These are phyloP conservation scores for Arabidopsis hybrid DNA, from an alignment of 441 rosid species.

Conservation along the genomic window DNA sequence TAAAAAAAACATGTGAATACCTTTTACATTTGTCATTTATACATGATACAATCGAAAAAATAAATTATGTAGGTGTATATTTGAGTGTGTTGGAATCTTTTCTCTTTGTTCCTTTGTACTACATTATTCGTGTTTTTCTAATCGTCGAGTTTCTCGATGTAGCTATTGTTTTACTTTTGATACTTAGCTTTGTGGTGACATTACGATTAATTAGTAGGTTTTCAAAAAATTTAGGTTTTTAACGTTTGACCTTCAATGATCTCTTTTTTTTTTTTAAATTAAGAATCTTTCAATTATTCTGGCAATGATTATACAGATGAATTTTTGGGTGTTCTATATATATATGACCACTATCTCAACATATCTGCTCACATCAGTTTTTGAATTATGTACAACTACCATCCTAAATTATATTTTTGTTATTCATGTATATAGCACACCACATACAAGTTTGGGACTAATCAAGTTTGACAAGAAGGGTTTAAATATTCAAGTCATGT, in stretches of 20 bases:
- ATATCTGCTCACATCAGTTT: constrained; percentile 1
- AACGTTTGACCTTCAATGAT: neutral
- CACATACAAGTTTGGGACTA: neutral
- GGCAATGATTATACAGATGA: constrained; percentile 17
- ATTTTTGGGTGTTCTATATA: neutral
- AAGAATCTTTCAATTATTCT: constrained; percentile 2
- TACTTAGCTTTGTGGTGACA: neutral
- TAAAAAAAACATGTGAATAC: no score
- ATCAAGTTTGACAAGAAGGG: neutral
- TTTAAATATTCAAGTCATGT: no score
- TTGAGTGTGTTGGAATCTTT: neutral
- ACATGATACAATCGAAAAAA: neutral
- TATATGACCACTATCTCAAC: neutral
- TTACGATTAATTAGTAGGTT: neutral
- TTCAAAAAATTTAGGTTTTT: neutral
- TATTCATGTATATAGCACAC: neutral
- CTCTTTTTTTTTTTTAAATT: neutral
- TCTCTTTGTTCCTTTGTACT: neutral
- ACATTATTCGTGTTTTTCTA: neutral
- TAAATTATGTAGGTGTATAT: neutral
- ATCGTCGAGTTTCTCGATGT: neutral
- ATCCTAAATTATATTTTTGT: neutral
- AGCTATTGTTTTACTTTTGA: constrained; percentile 11
- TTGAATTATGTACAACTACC: neutral
- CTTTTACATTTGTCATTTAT: neutral